Evolutionary conservation across 106 monocot genomes (phyloP).

Genomic region (Alisma plantagoaquatica): DNA sequence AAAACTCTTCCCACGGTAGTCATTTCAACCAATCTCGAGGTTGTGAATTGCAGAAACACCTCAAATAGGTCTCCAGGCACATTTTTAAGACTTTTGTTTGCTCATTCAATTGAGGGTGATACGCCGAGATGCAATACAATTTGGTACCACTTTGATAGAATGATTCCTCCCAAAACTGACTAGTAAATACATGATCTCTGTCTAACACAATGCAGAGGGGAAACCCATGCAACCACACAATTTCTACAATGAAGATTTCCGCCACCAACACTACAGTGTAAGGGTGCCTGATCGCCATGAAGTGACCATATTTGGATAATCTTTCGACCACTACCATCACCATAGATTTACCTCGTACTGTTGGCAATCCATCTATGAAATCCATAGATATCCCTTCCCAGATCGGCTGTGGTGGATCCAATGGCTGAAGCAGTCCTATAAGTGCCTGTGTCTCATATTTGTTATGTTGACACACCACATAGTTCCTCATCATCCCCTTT

Average conservation of each 20-base stretch:
- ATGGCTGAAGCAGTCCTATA: neutral
- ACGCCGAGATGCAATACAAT: neutral
- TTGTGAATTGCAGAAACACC: neutral
- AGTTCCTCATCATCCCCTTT: neutral
- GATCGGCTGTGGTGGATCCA: neutral
- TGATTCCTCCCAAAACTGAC: neutral
- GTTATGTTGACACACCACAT: neutral
- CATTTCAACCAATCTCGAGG: neutral
- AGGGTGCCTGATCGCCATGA: neutral
- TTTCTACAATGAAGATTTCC: neutral
- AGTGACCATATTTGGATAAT: neutral
- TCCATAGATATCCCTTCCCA: constrained; percentile 5
- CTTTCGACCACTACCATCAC: neutral
- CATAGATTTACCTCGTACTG: neutral
- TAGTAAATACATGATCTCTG: neutral
- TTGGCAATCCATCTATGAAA: constrained; percentile 6
- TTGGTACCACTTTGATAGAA: neutral
- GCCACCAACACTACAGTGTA: neutral
- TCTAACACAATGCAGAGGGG: neutral
- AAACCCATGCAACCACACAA: neutral
- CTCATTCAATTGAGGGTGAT: neutral
- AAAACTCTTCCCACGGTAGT: constrained; percentile 1
- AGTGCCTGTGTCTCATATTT: neutral
- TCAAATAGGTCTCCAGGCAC: neutral
- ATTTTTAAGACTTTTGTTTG: neutral